Conservation (phyloP, 2,329 filamentous ascomycete species). For the Cadophora malorum region DNA sequence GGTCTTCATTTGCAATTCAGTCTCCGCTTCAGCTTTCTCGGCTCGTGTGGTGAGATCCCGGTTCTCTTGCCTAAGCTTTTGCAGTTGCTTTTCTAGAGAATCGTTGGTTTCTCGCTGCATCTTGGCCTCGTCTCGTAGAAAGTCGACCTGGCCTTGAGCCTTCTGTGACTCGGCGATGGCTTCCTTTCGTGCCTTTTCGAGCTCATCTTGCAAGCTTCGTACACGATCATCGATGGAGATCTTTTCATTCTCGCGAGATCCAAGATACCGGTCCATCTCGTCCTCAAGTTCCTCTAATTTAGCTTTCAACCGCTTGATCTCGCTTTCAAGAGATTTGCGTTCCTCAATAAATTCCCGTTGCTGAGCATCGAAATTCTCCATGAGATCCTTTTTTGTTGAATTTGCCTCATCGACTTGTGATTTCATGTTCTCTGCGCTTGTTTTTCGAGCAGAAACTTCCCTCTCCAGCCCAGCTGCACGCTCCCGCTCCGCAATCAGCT, state of each 20-base stretch:
- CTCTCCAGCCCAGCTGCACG: constrained; percentile 70
- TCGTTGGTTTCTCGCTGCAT: constrained; percentile 66
- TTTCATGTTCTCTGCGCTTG: constrained; percentile 66
- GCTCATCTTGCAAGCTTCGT: constrained; percentile 71
- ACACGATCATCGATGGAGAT: constrained; percentile 72
- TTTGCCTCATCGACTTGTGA: constrained; percentile 82
- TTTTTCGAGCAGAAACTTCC: constrained; percentile 65
- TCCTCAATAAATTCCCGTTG: constrained; percentile 89
- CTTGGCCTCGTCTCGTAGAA: constrained; percentile 64
- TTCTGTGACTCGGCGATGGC: constrained; percentile 63
- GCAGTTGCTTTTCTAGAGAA: constrained; percentile 62
- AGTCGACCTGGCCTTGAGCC: constrained; percentile 66
- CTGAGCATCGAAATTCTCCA: constrained; percentile 92
- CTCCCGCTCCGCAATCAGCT: constrained; percentile 77
- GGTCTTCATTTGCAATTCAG: constrained; percentile 58
- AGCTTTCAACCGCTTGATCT: constrained; percentile 77
- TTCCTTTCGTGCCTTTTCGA: constrained; percentile 67
- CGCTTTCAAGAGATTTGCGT: constrained; percentile 80
- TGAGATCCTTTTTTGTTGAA: constrained; percentile 90
- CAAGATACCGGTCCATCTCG: constrained; percentile 83
- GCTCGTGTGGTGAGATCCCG: constrained; percentile 59
- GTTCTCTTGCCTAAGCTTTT: constrained; percentile 60
- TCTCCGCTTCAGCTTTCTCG: constrained; percentile 56
- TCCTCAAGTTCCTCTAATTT: constrained; percentile 90
- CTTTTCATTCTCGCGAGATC: constrained; percentile 83